A percentile compares a stretch with the other conserved stretches of the same genome.
Conservation (phyloP, 2,329 filamentous ascomycete genomes). For the Colletotrichum scovillei region DNA sequence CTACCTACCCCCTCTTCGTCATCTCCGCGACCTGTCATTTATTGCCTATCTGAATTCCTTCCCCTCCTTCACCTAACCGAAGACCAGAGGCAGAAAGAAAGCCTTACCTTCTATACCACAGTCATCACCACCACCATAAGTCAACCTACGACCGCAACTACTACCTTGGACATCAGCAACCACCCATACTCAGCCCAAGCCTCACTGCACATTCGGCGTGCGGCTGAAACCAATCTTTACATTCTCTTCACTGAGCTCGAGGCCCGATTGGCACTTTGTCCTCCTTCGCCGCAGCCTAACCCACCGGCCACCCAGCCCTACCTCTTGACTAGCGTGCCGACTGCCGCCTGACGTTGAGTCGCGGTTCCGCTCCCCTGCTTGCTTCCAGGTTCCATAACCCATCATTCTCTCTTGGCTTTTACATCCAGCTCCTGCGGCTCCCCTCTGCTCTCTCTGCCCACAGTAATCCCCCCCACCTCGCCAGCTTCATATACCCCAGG, state of each 20-base stretch:
- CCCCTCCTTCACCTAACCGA: background rate
- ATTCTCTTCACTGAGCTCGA: constrained; percentile 5
- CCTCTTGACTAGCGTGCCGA: constrained; percentile 25
- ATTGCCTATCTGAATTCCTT: background rate
- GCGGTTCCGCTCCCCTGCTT: constrained; percentile 10
- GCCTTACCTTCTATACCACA: background rate
- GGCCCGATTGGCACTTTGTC: constrained; percentile 22
- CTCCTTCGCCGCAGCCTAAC: constrained; percentile 29
- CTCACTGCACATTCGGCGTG: constrained; percentile 18
- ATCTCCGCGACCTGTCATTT: background rate
- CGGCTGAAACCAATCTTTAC: constrained; percentile 26
- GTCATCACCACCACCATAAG: background rate
- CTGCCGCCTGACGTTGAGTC: constrained; percentile 32
- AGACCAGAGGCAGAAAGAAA: background rate
- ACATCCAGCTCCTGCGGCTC: constrained; percentile 24
- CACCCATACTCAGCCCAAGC: constrained; percentile 7
- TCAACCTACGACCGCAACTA: background rate
- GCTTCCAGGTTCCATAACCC: background rate
- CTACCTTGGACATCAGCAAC: background rate
- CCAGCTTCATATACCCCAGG: constrained; percentile 31
- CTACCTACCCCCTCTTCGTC: background rate
- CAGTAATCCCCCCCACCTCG: constrained; percentile 21
- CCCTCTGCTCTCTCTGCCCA: constrained; percentile 15
- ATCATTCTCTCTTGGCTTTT: background rate
- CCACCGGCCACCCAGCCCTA: constrained; percentile 15